Conservation (phyloP, 169 alveolate genomes). For the Eimeria falciformis region DNA sequence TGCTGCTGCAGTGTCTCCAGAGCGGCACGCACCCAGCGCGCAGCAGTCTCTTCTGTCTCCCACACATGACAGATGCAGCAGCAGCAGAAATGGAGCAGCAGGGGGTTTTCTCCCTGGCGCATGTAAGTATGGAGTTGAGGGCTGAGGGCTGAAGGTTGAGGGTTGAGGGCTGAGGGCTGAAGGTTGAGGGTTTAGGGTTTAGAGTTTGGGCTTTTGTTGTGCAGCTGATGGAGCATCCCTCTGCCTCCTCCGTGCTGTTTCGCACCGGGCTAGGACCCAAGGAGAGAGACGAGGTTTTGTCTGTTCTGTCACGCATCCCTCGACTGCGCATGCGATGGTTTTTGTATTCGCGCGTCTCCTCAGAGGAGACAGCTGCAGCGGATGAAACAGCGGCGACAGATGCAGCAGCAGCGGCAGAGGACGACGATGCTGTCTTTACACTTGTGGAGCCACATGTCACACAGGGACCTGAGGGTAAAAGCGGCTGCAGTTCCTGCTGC, state of each 20-base stretch:
- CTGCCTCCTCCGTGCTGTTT: neutral
- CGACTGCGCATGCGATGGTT: constrained; percentile 53
- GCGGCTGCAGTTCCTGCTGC: constrained; percentile 26
- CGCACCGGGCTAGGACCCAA: neutral
- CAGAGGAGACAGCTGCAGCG: neutral
- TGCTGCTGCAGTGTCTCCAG: constrained; percentile 79
- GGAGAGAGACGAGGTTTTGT: constrained; percentile 3
- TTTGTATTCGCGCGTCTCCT: constrained; percentile 6
- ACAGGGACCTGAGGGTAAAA: neutral
- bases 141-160: too few relatives aligned
- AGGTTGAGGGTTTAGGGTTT: constrained; percentile 10
- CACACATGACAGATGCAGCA: constrained; percentile 1
- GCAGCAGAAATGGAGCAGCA: neutral
- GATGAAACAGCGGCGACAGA: constrained; percentile 6
- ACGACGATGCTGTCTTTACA: neutral
- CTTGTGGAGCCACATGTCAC: constrained; percentile 26
- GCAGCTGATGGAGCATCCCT: constrained; percentile 47
- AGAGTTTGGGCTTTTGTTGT: neutral
- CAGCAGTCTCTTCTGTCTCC: neutral
- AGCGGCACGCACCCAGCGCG: constrained; percentile 66
- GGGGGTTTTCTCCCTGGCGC: constrained; percentile 11
- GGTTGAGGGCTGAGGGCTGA: too few relatives aligned
- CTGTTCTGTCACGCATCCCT: constrained; percentile 8
- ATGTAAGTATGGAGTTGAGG: neutral
- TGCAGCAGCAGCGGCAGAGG: constrained; percentile 17